These are phyloP conservation scores for Ilyonectria sp. DNA, from an alignment of 2,329 filamentous ascomycete genomes.

Conservation along the genomic window DNA sequence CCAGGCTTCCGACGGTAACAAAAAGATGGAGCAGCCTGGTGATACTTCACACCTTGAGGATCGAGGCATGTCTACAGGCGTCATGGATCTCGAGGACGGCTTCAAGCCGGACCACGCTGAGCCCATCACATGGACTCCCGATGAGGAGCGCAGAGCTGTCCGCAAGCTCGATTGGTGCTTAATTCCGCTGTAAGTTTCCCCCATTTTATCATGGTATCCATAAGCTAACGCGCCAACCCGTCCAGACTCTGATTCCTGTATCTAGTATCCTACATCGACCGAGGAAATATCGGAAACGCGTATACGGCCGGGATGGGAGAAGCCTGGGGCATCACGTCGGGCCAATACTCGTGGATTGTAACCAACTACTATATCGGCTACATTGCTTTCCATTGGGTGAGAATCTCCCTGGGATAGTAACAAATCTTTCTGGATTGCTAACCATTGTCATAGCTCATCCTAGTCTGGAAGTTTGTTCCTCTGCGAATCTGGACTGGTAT, in stretches of 20 bases:
- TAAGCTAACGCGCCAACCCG: too few species aligned
- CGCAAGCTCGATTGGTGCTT: conserved; percentile 11
- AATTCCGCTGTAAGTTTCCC: neutral
- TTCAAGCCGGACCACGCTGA: neutral
- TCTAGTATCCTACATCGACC: conserved; percentile 27
- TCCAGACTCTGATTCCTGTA: conserved; percentile 21
- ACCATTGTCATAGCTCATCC: conserved; percentile 21
- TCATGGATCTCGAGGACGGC: conserved; percentile 3
- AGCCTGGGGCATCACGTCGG: conserved; percentile 19
- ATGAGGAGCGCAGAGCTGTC: conserved; percentile 1
- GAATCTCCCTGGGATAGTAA: neutral
- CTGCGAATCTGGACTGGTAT: conserved; percentile 35
- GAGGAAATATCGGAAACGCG: conserved; percentile 27
- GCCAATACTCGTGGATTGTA: conserved; percentile 15
- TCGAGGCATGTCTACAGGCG: neutral
- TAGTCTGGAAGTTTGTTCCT: conserved; percentile 39
- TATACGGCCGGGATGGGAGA: conserved; percentile 25
- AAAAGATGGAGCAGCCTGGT: too few species aligned
- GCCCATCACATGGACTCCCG: conserved; percentile 4
- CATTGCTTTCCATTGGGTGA: conserved; percentile 17
- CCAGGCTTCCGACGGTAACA: too few species aligned
- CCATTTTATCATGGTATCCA: neutral
- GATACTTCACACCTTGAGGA: conserved; percentile 11
- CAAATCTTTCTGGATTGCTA: neutral
- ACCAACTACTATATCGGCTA: conserved; percentile 19